These are phyloP conservation scores for Inga laurina DNA, from an alignment of 306 rosid species.

Conservation along the genomic window DNA sequence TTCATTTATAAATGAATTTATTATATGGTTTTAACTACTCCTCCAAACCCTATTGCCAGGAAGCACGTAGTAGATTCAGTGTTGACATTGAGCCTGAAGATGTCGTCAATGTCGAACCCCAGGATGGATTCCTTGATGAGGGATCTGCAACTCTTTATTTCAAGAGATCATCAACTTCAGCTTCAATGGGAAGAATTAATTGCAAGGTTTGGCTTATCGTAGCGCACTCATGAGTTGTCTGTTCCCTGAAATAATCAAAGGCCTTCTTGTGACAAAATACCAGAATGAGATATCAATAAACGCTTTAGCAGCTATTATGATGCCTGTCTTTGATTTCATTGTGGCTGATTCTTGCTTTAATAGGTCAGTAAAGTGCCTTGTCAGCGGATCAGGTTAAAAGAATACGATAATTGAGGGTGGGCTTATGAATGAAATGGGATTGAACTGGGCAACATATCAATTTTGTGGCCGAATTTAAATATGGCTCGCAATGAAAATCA, in stretches of 20 bases:
- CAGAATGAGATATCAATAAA: slow-evolving; percentile 7
- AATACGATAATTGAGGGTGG: neutral
- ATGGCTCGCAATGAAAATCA: neutral
- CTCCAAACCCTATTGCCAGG: slow-evolving; percentile 60
- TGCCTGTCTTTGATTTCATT: neutral
- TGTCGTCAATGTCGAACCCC: slow-evolving; percentile 62
- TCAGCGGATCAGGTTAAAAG: neutral
- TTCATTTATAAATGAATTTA: neutral
- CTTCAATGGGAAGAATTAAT: slow-evolving; percentile 70
- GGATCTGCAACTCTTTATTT: slow-evolving; percentile 81
- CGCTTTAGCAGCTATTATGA: slow-evolving; percentile 16
- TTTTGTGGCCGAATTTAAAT: neutral
- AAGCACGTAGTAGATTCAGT: slow-evolving; percentile 87
- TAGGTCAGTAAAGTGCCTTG: neutral
- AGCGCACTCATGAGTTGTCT: slow-evolving; percentile 24
- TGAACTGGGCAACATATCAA: neutral
- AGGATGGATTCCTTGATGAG: slow-evolving; percentile 81
- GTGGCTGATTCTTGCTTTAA: neutral
- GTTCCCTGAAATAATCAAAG: slow-evolving; percentile 13
- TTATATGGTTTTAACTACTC: slow-evolving; percentile 20
- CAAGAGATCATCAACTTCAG: slow-evolving; percentile 63
- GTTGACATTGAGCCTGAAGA: slow-evolving; percentile 83
- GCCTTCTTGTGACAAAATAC: slow-evolving; percentile 5
- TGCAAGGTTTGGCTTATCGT: slow-evolving; percentile 76
- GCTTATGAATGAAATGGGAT: neutral